Base-by-base conservation (phyloP, 1,139 yeast genomes). In the Sugiyamaella paludigena region DNA sequence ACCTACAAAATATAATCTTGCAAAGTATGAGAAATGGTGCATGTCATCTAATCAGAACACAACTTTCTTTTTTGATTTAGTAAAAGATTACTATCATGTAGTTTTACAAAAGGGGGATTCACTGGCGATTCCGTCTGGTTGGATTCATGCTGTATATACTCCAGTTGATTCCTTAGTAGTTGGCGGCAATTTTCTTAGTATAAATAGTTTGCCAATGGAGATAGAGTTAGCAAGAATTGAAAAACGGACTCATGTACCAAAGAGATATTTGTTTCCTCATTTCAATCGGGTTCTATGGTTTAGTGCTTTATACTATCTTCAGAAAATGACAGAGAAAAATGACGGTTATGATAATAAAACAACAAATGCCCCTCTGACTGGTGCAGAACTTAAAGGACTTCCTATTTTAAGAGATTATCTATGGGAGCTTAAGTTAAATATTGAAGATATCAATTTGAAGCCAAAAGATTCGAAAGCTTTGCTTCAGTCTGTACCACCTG, bases 61-160 rank as follows among this genome's bases (percentile, higher is more conserved):
- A 11, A 68, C 72, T n/a, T 88, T 91, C 79, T 78, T 85, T 53
- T 86, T 85, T 0, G 83, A 81, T 41, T 68, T 78, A 49, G 64
- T 75, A 33, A 60, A 60, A 39, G 64, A 62, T 7, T 66, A 96
- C 3, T 73, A 85, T 48, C 79, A 81, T 49, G 83, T 86, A n/a
- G 78, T 79, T 10, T 68, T 89, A 24, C 57, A 62, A 0, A 74
- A 79, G 1, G 95, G 95, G 0, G 96, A 89, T 63, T 75, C 88
- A 26, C 76, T 89, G 66, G 73, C 88, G 12, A 84, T 89, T 12
- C 96, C 97, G 1, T 81, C 95, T 45, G 96, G 96, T 0, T 89
- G 96, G 95, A 88, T 89, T 45, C 97, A 89, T 66, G 84, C 94
- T 0, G 97, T 89, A 0, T 81, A 81, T 60, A 88, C 96, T 0